phyloP scores from a whole-genome alignment of 768 basidiomycete species.

The Gloeophyllum trabeum region DNA sequence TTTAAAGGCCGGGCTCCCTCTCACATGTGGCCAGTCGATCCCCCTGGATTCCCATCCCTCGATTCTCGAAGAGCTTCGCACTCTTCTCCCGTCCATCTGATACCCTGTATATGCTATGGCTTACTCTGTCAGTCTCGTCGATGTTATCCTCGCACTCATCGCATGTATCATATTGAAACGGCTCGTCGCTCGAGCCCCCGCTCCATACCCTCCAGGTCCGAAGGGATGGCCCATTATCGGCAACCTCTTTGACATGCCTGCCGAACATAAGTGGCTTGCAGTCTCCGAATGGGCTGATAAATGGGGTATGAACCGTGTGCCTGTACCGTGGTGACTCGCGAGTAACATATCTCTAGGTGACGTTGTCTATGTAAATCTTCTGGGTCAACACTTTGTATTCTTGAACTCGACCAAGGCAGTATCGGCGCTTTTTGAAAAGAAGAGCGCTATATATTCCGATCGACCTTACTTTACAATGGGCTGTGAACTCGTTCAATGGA shows the following conservation, averaged over 20 bases:
- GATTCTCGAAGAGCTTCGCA: too few relatives aligned
- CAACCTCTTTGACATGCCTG: slow-evolving; percentile 6
- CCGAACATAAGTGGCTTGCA: slow-evolving; percentile 3
- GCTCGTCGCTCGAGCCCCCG: background rate
- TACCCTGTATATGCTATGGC: slow-evolving; percentile 3
- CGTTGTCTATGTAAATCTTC: slow-evolving; percentile 8
- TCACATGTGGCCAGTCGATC: too few relatives aligned
- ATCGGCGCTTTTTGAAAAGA: slow-evolving; percentile 12
- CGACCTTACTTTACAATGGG: background rate
- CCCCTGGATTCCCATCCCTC: too few relatives aligned
- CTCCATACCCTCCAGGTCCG: slow-evolving; percentile 6
- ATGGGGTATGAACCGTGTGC: background rate
- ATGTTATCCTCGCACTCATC: background rate
- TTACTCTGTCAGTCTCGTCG: slow-evolving; percentile 4
- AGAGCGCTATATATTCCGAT: background rate
- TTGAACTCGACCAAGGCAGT: slow-evolving; percentile 12
- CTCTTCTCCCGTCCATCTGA: slow-evolving; percentile 1
- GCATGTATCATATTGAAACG: background rate
- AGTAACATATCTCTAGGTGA: slow-evolving; percentile 6
- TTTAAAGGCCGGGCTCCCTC: too few relatives aligned
- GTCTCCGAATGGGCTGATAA: background rate
- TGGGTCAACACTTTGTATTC: slow-evolving; percentile 10
- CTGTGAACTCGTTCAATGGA: background rate
- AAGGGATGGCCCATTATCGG: slow-evolving; percentile 6
- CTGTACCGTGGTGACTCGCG: background rate